Base-by-base conservation (phyloP, 257 asterid species). In the Solanum piurae region DNA sequence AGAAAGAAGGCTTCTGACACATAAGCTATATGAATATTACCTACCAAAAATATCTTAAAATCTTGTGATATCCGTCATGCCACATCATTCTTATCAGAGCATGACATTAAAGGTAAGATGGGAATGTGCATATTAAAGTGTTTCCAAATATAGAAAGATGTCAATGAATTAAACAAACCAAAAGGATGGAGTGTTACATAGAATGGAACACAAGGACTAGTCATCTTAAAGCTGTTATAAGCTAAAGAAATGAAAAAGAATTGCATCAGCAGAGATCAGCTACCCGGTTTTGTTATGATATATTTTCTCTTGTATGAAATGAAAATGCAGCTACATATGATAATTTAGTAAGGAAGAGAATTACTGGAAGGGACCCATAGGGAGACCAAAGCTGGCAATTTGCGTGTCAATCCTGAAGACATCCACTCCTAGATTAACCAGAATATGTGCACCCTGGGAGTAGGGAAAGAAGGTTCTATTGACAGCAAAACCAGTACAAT, bases 401-500 rank as follows among this genome's bases (percentile, higher is more conserved):
- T 95, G 94, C 88, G 87, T 94, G 90, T 97, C 99, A 88, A 97
- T 94, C 91, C 99, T 96, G 95, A 94, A 96, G 79, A 89, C 90
- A 92, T 97, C 99, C 83, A 97, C 98, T 16, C 99, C 99, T 92
- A 97, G 87, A 91, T 96, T 92, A 74, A 92, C 94, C 94, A 97
- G 90, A 89, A 94, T 89, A 9, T 92, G 96, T 85, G 99, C 98
- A 92, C 99, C 91, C 91, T 94, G 99, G 77, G 86, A n/a, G 89
- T 97, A 97, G 8, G 99, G 99, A 85, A 96, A 97, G 94, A 97
- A 97, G 89, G 98, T 90, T 89, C 99, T 92, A 77, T 97, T 97
- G 88, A 97, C 99, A 85, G 99, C 99, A 95, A 97, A 97, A 69
- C 99, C 99, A 58, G 97, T 94, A 93, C 99, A 97, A 90, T 97